Evolutionary conservation across 2,329 filamentous ascomycete genomes (phyloP).

Genomic region (Pseudogymnoascus sp.): DNA sequence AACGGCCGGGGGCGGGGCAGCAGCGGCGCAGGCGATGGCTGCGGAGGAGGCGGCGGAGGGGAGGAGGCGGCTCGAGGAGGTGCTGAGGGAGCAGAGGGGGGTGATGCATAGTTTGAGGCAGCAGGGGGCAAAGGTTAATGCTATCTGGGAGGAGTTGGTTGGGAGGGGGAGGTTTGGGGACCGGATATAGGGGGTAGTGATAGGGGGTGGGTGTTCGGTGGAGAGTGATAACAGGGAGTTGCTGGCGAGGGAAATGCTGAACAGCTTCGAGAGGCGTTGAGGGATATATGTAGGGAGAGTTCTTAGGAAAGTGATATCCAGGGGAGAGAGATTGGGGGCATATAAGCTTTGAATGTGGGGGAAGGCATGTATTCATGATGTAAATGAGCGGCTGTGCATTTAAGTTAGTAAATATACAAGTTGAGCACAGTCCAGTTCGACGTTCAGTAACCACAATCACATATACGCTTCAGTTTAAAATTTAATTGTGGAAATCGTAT

Average conservation of each 20-base stretch:
- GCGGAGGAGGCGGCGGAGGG: not conserved
- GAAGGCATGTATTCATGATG: not conserved
- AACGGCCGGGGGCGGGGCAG: not conserved
- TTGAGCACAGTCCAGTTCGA: not conserved
- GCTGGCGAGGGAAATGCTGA: not conserved
- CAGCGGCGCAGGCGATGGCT: not conserved
- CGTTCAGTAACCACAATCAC: not conserved
- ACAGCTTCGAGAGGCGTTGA: not conserved
- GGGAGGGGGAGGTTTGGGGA: not conserved
- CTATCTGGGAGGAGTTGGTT: not conserved
- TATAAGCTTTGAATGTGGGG: not conserved
- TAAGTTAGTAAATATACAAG: not conserved
- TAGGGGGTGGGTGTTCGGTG: not conserved
- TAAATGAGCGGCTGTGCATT: not conserved
- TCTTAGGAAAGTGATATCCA: not conserved
- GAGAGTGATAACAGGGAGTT: not conserved
- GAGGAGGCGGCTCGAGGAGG: not conserved
- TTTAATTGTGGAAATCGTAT: constrained; percentile 2
- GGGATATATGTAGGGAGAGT: not conserved
- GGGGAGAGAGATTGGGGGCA: not conserved
- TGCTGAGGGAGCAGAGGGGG: not conserved
- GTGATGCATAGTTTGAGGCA: not conserved
- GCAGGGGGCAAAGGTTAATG: not conserved
- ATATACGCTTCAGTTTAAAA: not conserved
- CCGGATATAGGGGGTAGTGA: not conserved